Base-by-base conservation (phyloP, 768 basidiomycete genomes). In the Russula ochroleuca region DNA sequence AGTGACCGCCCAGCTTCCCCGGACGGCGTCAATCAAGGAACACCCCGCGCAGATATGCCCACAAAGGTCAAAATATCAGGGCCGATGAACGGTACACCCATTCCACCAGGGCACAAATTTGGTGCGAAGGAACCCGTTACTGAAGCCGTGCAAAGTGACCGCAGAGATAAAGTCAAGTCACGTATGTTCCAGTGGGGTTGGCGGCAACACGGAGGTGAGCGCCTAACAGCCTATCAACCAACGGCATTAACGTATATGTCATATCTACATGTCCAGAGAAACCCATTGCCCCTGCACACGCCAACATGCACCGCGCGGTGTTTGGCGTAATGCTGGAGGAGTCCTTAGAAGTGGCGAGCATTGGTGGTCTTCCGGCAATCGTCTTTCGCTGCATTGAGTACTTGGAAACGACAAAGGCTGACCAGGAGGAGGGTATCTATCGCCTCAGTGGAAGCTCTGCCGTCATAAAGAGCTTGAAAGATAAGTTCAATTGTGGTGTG, bases 401-500 rank as follows among this genome's bases (percentile, higher is more conserved):
- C 76, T 79, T 99, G 60, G 93, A 98, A 77, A 83, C 85, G 21
- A 95, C 95, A 78, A 83, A 91, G 73, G 96, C 97, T 23, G 92
- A 98, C 65, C 86, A 91, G 68, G 97, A 99, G 72, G 97, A 99
- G 75, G 97, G 97, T 38, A 96, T 99, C 64, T 99, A 98, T 76
- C 86, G 97, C 63, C 77, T 99, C 64, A 94, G 90, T 72, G 95
- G 95, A 25, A 94, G 92, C 73, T 92, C 93, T 67, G 90, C 94
- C 38, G 94, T 96, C 62, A 94, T 98, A 78, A 97, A 97, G 78
- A 84, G 79, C 57, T 79, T 99, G 49, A 93, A 89, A 72, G 97
- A 98, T 72, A 84, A 87, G 64, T 99, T 98, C 78, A 98, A 99
- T 72, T 73, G 78, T 65, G 93, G 94, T 93, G 69, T 66, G 86